Percentiles rank a stretch among this genome's conserved stretches.
Conservation (phyloP, 106 monocot genomes). For the Amphibolis antarctica region DNA sequence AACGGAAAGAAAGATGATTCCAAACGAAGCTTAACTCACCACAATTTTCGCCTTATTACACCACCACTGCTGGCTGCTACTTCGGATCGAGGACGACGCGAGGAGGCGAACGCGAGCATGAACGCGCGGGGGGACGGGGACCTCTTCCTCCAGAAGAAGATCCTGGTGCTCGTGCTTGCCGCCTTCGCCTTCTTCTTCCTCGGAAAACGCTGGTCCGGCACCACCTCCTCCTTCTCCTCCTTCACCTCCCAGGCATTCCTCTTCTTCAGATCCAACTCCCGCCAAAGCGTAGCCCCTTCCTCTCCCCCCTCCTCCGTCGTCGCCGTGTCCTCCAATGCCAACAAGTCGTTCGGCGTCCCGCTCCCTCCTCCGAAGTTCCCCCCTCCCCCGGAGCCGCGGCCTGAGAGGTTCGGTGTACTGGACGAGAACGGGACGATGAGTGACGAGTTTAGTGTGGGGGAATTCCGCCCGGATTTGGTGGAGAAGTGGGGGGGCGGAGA, state of each 20-base stretch:
- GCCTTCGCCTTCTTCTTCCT: slow-evolving; percentile 53
- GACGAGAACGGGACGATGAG: slow-evolving; percentile 66
- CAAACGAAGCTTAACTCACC: too few species aligned
- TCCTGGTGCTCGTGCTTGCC: slow-evolving; percentile 19
- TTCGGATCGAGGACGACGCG: too few species aligned
- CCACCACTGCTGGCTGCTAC: too few species aligned
- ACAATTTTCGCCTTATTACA: too few species aligned
- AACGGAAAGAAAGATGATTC: too few species aligned
- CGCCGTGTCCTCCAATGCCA: slow-evolving; percentile 15
- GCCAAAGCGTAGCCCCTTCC: background rate
- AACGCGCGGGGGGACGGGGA: too few species aligned
- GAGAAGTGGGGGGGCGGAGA: slow-evolving; percentile 16
- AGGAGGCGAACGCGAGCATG: too few species aligned
- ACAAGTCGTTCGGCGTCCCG: slow-evolving; percentile 10
- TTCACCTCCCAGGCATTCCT: slow-evolving; percentile 20
- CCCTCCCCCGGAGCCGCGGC: slow-evolving; percentile 21
- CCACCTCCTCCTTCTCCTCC: slow-evolving; percentile 2
- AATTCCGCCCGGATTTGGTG: slow-evolving; percentile 28
- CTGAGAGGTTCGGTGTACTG: slow-evolving; percentile 59
- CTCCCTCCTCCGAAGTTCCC: slow-evolving; percentile 4
- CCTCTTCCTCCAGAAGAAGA: background rate
- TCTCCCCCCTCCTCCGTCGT: background rate
- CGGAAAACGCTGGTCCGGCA: slow-evolving; percentile 45
- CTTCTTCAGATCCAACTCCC: slow-evolving; percentile 11
- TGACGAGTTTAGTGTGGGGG: slow-evolving; percentile 38